Evolutionary conservation across 139 green algal species (phyloP), one percentile per base, ranked within the genome.

Genomic region (Auxenochlorella protothecoides): DNA sequence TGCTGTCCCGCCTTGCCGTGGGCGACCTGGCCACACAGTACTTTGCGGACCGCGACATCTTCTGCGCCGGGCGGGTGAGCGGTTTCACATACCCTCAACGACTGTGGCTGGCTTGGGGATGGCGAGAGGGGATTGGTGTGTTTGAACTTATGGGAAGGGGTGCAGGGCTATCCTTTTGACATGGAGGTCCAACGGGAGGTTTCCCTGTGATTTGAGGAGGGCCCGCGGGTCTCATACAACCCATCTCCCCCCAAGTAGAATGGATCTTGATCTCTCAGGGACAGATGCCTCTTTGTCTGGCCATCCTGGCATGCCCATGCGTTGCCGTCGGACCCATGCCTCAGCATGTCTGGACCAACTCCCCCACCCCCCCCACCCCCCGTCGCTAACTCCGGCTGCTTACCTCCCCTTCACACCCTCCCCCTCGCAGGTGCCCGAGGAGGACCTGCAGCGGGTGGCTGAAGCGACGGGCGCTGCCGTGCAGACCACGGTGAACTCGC

Each of bases 1-100:
- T 98, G 55, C 86, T 98, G 56, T 93, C 86, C 44, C 80, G 89
- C 8, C 83, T 96, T 55, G 89, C 91, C 59, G 96, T 97, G 76
- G 90, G 90, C 27, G 95, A 99, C 83, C 87, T 99, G 66, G 95
- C 80, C 56, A 99, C 95, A 52, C 83, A 99, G 83, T 98, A 96
- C 84, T 99, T 99, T 83, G 95, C 95, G 2, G 95, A 98, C 80
- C 75, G 92, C 5, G 89, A 88, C 76, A 91, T 99, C 63, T 98
- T 99, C 85, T 99, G 95, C 76, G 95, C 95, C 12, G 95, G 95
- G 4, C 82, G 95, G 51, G 93, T 86, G 60, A 59, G 65, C 8
- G 16, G 63, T 27, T 16, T 52, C 27, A 44, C 27, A 44, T 44
- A 44, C 27, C 27, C 27, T 44, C 27, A 44, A 44, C 27, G 27